phyloP scores from a whole-genome alignment of 2,329 filamentous ascomycete genomes.

The Trichoderma breve region DNA sequence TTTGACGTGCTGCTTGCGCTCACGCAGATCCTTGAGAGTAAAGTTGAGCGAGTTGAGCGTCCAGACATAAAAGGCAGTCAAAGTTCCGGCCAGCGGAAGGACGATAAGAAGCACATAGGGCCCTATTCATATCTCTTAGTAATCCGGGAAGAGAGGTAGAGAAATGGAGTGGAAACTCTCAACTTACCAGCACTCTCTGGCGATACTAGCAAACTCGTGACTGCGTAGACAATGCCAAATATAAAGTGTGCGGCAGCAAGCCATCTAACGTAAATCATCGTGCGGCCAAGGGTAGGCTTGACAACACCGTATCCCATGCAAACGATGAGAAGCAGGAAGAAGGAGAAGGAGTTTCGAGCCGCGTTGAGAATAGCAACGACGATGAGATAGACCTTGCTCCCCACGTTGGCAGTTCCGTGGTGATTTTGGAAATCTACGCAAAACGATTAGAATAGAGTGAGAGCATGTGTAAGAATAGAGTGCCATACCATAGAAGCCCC shows the following conservation, averaged over 20 bases:
- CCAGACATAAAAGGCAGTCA: conserved; percentile 98
- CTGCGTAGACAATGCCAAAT: conserved; percentile 89
- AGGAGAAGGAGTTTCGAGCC: conserved; percentile 93
- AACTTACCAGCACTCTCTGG: conserved; percentile 74
- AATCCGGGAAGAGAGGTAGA: too few species aligned
- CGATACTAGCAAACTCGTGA: conserved; percentile 83
- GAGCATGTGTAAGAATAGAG: background rate
- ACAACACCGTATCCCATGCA: conserved; percentile 99
- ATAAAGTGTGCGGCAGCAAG: conserved; percentile 90
- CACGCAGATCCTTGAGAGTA: conserved; percentile 93
- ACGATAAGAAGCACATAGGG: conserved; percentile 91
- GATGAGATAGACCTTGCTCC: conserved; percentile 82
- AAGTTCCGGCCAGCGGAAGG: conserved; percentile 81
- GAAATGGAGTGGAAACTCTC: background rate
- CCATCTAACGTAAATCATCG: conserved; percentile 91
- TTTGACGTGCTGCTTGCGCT: conserved; percentile 91
- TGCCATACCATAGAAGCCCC: conserved; percentile 82
- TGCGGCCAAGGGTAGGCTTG: conserved; percentile 84
- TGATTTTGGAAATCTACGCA: conserved; percentile 81
- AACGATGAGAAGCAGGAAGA: conserved; percentile 95
- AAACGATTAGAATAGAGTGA: background rate
- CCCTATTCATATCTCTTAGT: conserved; percentile 44
- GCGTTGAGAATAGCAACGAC: conserved; percentile 92
- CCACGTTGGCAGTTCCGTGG: conserved; percentile 71
- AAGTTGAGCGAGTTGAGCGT: conserved; percentile 91